phyloP scores from a whole-genome alignment of 495 filamentous ascomycete genomes.

The Staphylotrichum longicolle region DNA sequence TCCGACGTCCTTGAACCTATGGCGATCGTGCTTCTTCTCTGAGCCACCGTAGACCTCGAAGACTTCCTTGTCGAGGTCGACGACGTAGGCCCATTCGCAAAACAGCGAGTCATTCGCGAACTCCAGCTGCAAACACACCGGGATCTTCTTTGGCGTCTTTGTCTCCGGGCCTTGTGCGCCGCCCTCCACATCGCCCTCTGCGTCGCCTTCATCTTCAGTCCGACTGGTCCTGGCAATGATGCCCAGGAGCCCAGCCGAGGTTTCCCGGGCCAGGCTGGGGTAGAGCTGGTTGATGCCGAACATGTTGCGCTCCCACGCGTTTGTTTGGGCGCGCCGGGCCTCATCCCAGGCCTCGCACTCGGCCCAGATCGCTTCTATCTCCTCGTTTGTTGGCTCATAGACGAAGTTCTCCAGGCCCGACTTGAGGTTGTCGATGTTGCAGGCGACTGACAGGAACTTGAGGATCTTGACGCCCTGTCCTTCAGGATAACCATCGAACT shows the following conservation, averaged over 20 bases:
- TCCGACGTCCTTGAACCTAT: conserved; percentile 20
- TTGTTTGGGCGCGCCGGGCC: neutral
- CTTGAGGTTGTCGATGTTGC: conserved; percentile 23
- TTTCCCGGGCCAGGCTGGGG: conserved; percentile 15
- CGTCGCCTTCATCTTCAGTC: neutral
- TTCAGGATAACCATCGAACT: conserved; percentile 22
- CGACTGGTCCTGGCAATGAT: conserved; percentile 12
- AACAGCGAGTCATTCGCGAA: conserved; percentile 17
- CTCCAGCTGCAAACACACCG: conserved; percentile 2
- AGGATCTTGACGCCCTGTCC: conserved; percentile 17
- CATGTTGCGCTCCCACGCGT: neutral
- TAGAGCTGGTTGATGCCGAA: conserved; percentile 8
- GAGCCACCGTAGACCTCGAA: conserved; percentile 18
- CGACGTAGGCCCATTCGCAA: conserved; percentile 24
- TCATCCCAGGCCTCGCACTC: conserved; percentile 19
- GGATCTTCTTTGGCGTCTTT: conserved; percentile 12
- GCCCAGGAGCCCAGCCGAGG: conserved; percentile 13
- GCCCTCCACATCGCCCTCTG: conserved; percentile 1
- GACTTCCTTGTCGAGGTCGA: conserved; percentile 23
- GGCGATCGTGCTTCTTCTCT: conserved; percentile 15
- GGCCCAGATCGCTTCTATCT: conserved; percentile 8
- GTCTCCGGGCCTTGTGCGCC: too few species aligned
- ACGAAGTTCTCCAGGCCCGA: conserved; percentile 19
- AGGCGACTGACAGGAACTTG: conserved; percentile 17
- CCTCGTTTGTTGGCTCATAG: conserved; percentile 15